Conservation (phyloP, 1,284 basidiomycete species). For the Lentinula novae-zelandiae region DNA sequence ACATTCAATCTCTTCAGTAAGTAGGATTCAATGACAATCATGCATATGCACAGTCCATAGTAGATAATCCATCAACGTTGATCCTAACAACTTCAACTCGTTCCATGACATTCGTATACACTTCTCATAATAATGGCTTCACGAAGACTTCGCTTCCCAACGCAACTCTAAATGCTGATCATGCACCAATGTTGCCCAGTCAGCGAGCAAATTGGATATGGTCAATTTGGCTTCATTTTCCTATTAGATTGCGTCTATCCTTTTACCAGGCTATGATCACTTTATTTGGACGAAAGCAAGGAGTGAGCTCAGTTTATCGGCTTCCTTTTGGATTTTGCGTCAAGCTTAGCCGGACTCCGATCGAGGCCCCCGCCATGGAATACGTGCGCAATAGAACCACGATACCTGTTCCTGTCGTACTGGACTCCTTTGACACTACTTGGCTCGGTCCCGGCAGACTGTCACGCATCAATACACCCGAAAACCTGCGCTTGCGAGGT, state of each 20-base stretch:
- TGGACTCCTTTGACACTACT: background rate
- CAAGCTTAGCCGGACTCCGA: background rate
- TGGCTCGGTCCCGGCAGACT: too few relatives aligned
- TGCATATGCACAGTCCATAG: too few relatives aligned
- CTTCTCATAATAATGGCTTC: too few relatives aligned
- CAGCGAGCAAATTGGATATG: background rate
- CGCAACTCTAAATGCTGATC: too few relatives aligned
- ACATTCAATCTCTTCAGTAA: too few relatives aligned
- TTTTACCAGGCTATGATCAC: background rate
- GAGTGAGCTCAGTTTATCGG: background rate
- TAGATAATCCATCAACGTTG: too few relatives aligned
- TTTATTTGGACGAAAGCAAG: background rate
- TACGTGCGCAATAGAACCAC: background rate
- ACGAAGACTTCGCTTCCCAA: too few relatives aligned
- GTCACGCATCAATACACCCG: too few relatives aligned
- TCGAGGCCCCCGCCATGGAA: background rate
- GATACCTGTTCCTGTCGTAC: constrained; percentile 1
- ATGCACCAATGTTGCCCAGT: too few relatives aligned
- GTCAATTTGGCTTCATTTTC: background rate
- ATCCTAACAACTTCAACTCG: too few relatives aligned
- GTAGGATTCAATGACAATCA: too few relatives aligned
- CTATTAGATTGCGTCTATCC: background rate
- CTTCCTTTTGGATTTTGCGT: background rate
- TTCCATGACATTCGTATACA: too few relatives aligned
- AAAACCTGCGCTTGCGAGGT: background rate